These are phyloP conservation scores for Malania oleifera DNA, from an alignment of 164 flowering plant genomes.

Conservation along the genomic window DNA sequence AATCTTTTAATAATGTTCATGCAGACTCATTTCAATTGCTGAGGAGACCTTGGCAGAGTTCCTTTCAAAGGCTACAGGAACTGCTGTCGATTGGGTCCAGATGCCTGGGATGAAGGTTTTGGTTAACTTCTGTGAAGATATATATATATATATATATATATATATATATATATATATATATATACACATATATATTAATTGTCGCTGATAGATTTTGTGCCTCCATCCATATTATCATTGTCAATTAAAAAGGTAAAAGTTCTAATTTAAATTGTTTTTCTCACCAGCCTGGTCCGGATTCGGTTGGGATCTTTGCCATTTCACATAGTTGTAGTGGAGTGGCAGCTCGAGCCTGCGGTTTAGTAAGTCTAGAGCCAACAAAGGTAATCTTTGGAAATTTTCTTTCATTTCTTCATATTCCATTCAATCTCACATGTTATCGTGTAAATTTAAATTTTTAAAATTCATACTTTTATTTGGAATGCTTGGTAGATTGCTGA, in stretches of 20 bases:
- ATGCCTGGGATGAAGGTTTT: constrained; percentile 92
- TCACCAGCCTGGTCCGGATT: constrained; percentile 91
- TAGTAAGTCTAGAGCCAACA: constrained; percentile 69
- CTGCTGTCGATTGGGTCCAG: constrained; percentile 93
- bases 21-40: constrained; percentile 72
- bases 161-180: neutral
- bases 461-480: neutral
- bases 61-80: constrained; percentile 90
- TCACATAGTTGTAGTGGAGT: constrained; percentile 78
- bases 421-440: no score
- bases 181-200: neutral
- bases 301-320: constrained; percentile 79
- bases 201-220: neutral
- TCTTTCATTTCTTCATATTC: no score
- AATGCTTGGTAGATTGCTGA: constrained; percentile 64
- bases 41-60: constrained; percentile 88
- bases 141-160: no score
- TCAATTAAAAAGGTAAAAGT: no score
- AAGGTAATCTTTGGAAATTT: constrained; percentile 33
- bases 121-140: neutral
- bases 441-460: neutral
- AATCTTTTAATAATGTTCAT: constrained; percentile 2
- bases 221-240: no score
- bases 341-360: constrained; percentile 88
- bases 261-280: no score